Conservation (phyloP, 129 eudicot genomes). For the Tagetes erecta region DNA sequence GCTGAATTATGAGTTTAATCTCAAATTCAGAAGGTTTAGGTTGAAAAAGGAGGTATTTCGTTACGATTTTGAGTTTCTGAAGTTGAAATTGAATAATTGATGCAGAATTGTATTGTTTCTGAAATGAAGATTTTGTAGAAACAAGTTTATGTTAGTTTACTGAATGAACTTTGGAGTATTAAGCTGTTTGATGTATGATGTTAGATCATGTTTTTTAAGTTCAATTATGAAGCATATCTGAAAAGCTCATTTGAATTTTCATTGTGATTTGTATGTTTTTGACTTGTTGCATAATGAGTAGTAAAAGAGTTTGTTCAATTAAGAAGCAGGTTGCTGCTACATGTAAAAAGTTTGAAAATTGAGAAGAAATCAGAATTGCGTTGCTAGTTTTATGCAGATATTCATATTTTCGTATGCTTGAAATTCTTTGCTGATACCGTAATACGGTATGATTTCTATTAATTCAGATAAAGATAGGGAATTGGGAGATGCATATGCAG, state of each 20-base stretch:
- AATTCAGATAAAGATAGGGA: slow-evolving; percentile 89
- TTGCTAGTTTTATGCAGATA: neutral
- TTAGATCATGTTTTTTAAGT: neutral
- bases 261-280: neutral
- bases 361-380: neutral
- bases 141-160: neutral
- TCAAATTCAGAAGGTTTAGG: neutral
- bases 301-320: neutral
- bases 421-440: slow-evolving; percentile 11
- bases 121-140: neutral
- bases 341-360: neutral
- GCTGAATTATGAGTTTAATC: too few relatives aligned
- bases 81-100: neutral
- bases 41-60: neutral
- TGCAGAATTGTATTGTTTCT: neutral
- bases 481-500: slow-evolving; percentile 74
- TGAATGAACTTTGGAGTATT: neutral
- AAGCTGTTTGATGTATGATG: too few relatives aligned
- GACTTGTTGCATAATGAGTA: neutral
- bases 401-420: neutral
- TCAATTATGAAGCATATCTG: neutral
- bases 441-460: too few relatives aligned
- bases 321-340: neutral
- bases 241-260: neutral
- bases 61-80: slow-evolving; percentile 6